Conservation (phyloP, 164 flowering plant species). For the Warburgia ugandensis region DNA sequence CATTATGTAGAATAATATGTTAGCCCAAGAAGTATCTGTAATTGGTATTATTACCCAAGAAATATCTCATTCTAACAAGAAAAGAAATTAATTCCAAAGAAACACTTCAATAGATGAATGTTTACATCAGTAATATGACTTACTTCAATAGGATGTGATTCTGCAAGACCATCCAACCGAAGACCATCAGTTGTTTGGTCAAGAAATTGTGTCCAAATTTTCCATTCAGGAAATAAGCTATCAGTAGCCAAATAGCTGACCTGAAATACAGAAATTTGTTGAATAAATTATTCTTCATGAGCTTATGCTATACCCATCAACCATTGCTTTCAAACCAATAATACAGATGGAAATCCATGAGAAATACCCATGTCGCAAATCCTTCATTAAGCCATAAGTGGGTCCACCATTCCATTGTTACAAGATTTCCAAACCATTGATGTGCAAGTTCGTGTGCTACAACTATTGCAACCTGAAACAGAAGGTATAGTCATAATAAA, state of each 20-base stretch:
- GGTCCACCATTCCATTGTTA: conserved; percentile 99
- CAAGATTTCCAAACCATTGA: conserved; percentile 99
- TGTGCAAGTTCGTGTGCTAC: conserved; percentile 99
- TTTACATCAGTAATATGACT: background rate
- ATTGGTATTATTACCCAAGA: too few species aligned
- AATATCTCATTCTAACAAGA: too few species aligned
- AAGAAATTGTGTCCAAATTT: conserved; percentile 97
- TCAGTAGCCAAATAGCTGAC: conserved; percentile 92
- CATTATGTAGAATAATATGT: too few species aligned
- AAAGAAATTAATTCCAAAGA: background rate
- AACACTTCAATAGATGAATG: background rate
- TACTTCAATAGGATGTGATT: conserved; percentile 98
- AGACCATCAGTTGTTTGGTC: conserved; percentile 81
- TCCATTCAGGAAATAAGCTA: conserved; percentile 90
- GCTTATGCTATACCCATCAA: background rate
- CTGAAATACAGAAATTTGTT: conserved; percentile 25
- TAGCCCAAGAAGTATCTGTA: too few species aligned
- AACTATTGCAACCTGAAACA: conserved; percentile 67
- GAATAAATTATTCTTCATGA: background rate
- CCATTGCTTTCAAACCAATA: background rate
- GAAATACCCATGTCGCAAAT: conserved; percentile 93
- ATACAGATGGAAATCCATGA: conserved; percentile 5
- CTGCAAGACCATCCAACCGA: conserved; percentile 78
- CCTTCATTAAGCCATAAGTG: conserved; percentile 99
- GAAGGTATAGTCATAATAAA: background rate